A percentile compares a stretch with the other conserved stretches of the same genome.
phyloP scores from a whole-genome alignment of 441 rosid genomes.

The Pelargonium australe region DNA sequence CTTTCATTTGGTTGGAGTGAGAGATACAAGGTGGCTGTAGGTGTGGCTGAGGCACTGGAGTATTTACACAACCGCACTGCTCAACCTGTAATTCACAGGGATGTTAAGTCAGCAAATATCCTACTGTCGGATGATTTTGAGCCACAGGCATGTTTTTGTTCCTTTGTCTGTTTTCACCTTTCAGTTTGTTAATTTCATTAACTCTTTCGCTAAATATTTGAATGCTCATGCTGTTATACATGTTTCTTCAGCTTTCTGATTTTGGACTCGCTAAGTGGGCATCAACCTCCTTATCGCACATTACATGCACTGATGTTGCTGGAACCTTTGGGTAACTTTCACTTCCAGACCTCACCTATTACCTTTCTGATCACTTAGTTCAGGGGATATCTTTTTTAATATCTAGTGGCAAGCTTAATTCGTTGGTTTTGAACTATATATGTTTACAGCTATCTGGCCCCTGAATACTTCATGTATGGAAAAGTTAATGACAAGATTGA shows the following conservation, averaged over 20 bases:
- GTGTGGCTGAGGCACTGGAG: slow-evolving; percentile 77
- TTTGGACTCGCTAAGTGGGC: slow-evolving; percentile 80
- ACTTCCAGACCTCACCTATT: slow-evolving; percentile 4
- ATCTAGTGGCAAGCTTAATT: not conserved
- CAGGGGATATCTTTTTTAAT: too few relatives aligned
- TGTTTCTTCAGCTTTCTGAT: slow-evolving; percentile 72
- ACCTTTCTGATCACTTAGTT: too few relatives aligned
- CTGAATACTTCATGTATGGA: slow-evolving; percentile 88
- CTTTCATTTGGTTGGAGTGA: slow-evolving; percentile 53
- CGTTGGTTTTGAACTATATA: not conserved
- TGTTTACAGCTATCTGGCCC: slow-evolving; percentile 74
- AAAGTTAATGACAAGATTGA: slow-evolving; percentile 83
- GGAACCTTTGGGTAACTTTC: slow-evolving; percentile 82
- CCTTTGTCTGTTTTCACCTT: not conserved
- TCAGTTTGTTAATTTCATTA: not conserved
- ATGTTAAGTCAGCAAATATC: slow-evolving; percentile 88
- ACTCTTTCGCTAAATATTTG: slow-evolving; percentile 12
- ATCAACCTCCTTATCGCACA: slow-evolving; percentile 35
- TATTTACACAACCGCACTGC: slow-evolving; percentile 60
- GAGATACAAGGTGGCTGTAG: slow-evolving; percentile 77
- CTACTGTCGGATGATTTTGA: slow-evolving; percentile 81
- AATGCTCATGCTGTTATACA: slow-evolving; percentile 1
- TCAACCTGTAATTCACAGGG: slow-evolving; percentile 72
- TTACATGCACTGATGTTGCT: slow-evolving; percentile 53
- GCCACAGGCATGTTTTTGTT: slow-evolving; percentile 51